Base-by-base conservation (phyloP, 2,329 filamentous ascomycete genomes). In the Pezicula radicicola region DNA sequence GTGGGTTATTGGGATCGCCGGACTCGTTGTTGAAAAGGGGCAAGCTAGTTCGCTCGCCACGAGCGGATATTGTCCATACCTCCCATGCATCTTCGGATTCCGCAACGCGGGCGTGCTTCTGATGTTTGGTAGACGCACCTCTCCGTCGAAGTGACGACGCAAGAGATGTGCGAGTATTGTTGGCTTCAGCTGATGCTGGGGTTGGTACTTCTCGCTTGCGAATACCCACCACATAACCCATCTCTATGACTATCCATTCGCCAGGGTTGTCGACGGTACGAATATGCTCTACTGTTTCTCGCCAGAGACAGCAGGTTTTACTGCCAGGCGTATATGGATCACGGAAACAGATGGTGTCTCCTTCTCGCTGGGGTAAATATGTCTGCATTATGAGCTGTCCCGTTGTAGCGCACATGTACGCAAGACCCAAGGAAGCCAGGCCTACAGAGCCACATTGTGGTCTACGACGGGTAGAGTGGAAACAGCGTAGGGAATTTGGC, bases 351-450 rank as follows among this genome's bases (percentile, higher is more conserved):
- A 89, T 81, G 48, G 72, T 75, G 61, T 75, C 79, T 35, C 69
- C 75, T 10, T 81, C 78, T 28, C 75, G 70, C 9, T 75, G 68
- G 0, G 83, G 77, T 0, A 76, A 71, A 60, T 85, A 88, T 0
- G 78, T 85, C 49, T 88, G 83, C 55, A 90, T 72, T 18, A 89
- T 74, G 51, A 85, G 82, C 46, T 85, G 78, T 10, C 80, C 77
- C 0, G 79, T 81, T 18, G 83, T 79, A 4, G 74, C 70, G 53
- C 80, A 78, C 3, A 77, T 76, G 62, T 89, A 90, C 12, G 79
- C 80, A 19, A 91, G 68, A 0, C 80, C 84, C n/a, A 91, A 72
- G 13, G 78, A 84, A 27, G 75, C 75, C 1, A 91, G 68, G 0
- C 83, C 80, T 1, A 76, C 70, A 1, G 76, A 77, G 13, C 77